These are phyloP conservation scores for Skeletonema potamos DNA, from an alignment of 108 stramenopile species.

Conservation along the genomic window DNA sequence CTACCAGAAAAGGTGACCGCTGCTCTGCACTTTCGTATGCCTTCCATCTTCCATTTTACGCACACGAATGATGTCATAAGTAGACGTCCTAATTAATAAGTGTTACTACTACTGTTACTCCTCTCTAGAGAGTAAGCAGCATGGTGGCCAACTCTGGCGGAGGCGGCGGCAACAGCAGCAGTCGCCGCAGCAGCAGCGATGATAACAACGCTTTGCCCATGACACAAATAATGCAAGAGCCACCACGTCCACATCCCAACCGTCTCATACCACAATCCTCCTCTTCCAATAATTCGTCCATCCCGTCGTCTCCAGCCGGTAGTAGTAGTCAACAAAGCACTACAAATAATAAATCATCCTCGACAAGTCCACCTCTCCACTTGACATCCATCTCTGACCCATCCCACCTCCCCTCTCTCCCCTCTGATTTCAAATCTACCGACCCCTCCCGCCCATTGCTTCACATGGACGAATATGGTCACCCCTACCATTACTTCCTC, in stretches of 20 bases:
- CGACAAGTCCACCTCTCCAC: slow-evolving; percentile 5
- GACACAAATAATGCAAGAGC: background rate
- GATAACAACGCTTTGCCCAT: background rate
- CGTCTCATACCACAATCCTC: slow-evolving; percentile 10
- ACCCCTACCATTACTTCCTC: slow-evolving; percentile 57
- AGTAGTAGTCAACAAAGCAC: background rate
- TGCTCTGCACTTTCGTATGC: too few species aligned
- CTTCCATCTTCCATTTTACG: too few species aligned
- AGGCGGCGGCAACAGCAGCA: background rate
- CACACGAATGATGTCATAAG: too few species aligned
- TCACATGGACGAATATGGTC: slow-evolving; percentile 56
- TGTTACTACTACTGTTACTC: too few species aligned
- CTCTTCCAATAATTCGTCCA: background rate
- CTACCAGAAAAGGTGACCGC: too few species aligned
- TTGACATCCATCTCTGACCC: slow-evolving; percentile 28
- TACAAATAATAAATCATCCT: background rate
- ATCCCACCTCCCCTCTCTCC: slow-evolving; percentile 19
- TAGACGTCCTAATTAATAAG: too few species aligned
- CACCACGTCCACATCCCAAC: slow-evolving; percentile 15
- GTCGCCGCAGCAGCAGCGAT: background rate
- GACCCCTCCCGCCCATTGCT: slow-evolving; percentile 43
- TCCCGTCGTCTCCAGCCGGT: background rate
- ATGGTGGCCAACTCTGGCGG: background rate
- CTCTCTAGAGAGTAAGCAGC: background rate
- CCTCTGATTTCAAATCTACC: slow-evolving; percentile 14